Evolutionary conservation across 1,284 basidiomycete species (phyloP).

Genomic region (Fomitopsis palustris): DNA sequence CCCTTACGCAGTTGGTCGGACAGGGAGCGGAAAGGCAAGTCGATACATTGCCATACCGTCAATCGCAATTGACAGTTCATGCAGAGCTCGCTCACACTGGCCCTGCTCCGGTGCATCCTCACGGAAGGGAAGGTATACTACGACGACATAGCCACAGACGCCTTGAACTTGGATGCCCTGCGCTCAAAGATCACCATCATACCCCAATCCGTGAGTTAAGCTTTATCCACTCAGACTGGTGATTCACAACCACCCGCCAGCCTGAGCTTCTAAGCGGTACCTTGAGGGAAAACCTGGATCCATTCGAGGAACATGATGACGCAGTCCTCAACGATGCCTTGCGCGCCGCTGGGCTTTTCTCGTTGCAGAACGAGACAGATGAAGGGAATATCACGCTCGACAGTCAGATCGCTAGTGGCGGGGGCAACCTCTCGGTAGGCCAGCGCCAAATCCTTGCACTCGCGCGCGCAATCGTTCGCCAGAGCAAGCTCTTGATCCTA

Average conservation of each 20-base stretch:
- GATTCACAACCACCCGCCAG: slow-evolving; percentile 21
- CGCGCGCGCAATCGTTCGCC: slow-evolving; percentile 54
- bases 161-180: slow-evolving; percentile 59
- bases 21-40: slow-evolving; percentile 68
- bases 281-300: slow-evolving; percentile 61
- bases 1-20: slow-evolving; percentile 52
- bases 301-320: slow-evolving; percentile 74
- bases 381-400: slow-evolving; percentile 51
- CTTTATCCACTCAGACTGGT: not conserved
- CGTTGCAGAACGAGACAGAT: slow-evolving; percentile 47
- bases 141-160: slow-evolving; percentile 27
- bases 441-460: slow-evolving; percentile 61
- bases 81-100: slow-evolving; percentile 44
- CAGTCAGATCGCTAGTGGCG: slow-evolving; percentile 51
- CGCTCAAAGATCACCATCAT: slow-evolving; percentile 47
- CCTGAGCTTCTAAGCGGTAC: slow-evolving; percentile 65
- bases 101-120: slow-evolving; percentile 42
- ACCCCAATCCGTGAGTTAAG: slow-evolving; percentile 39
- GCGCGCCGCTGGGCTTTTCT: slow-evolving; percentile 50
- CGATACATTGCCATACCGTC: slow-evolving; percentile 12
- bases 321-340: slow-evolving; percentile 52
- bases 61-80: slow-evolving; percentile 28
- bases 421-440: slow-evolving; percentile 57
- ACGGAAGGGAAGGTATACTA: slow-evolving; percentile 41
- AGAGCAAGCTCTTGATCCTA: slow-evolving; percentile 58